Percentiles rank a stretch among this genome's conserved stretches.
These are phyloP conservation scores for Cenchrus fungigraminus DNA, from an alignment of 176 grass and related monocot species.

Conservation along the genomic window DNA sequence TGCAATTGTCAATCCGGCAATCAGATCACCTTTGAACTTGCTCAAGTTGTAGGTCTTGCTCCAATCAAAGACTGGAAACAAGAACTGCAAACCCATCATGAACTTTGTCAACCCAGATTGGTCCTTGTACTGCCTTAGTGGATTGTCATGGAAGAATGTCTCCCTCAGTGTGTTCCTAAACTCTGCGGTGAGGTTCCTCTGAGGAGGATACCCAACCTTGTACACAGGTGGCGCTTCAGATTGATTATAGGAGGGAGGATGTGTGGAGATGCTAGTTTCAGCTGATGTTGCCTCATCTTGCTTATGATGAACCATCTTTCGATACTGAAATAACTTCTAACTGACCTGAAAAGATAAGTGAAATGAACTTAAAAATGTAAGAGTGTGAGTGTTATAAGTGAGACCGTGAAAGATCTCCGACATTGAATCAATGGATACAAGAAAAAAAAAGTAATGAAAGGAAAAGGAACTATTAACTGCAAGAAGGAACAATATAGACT, in stretches of 20 bases:
- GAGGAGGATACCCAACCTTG: conserved; percentile 76
- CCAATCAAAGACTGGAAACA: conserved; percentile 90
- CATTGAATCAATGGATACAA: not conserved
- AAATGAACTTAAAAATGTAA: not conserved
- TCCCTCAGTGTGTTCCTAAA: conserved; percentile 67
- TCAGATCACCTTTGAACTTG: conserved; percentile 88
- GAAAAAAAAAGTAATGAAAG: not conserved
- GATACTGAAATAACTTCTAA: not conserved
- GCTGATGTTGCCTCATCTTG: conserved; percentile 34
- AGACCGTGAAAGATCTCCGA: not conserved
- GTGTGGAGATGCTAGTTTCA: conserved; percentile 30
- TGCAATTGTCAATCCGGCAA: conserved; percentile 92
- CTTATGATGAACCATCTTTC: conserved; percentile 51
- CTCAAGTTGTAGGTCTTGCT: conserved; percentile 63
- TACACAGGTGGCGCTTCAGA: conserved; percentile 43
- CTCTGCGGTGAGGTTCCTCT: conserved; percentile 58
- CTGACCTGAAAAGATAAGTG: not conserved
- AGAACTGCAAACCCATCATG: conserved; percentile 60
- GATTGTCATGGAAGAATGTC: conserved; percentile 85
- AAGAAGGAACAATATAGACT: not conserved
- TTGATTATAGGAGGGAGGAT: conserved; percentile 12
- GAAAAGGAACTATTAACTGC: not conserved
- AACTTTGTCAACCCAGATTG: conserved; percentile 57
- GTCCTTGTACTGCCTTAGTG: conserved; percentile 68
- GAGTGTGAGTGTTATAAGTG: not conserved